These are phyloP conservation scores for Cryptococcus sp. DNA, from an alignment of 1,284 basidiomycete genomes.

Conservation along the genomic window DNA sequence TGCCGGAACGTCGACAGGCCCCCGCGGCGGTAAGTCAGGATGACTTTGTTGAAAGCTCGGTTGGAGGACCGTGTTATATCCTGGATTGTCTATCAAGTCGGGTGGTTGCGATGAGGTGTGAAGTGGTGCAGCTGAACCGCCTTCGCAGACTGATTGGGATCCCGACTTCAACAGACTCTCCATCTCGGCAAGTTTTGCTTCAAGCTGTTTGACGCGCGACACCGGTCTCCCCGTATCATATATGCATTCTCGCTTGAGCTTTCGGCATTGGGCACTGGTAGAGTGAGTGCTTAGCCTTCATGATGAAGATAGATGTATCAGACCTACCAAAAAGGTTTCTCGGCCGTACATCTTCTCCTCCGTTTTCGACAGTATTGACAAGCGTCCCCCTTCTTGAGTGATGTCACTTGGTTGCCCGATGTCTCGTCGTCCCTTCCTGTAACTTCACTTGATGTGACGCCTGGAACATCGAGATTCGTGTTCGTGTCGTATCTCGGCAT, in stretches of 20 bases:
- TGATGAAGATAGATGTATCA: too few relatives aligned
- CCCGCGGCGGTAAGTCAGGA: too few relatives aligned
- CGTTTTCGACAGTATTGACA: constrained; percentile 50
- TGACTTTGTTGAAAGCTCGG: neutral
- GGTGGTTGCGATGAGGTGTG: neutral
- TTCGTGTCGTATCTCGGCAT: too few relatives aligned
- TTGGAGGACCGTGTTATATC: neutral
- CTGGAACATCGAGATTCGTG: too few relatives aligned
- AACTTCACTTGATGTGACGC: too few relatives aligned
- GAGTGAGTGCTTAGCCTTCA: too few relatives aligned
- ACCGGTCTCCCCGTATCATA: constrained; percentile 47
- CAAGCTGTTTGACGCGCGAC: constrained; percentile 44
- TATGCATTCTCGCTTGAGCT: constrained; percentile 40
- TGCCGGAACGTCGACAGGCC: too few relatives aligned
- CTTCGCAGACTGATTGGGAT: neutral
- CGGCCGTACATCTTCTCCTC: constrained; percentile 43
- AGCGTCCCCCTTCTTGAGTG: constrained; percentile 46
- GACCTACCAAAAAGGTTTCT: constrained; percentile 37
- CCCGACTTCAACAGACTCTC: constrained; percentile 25
- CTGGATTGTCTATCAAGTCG: too few relatives aligned
- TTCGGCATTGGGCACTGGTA: constrained; percentile 36
- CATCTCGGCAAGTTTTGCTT: constrained; percentile 46
- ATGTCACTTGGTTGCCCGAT: constrained; percentile 3
- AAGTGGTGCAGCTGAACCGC: neutral
- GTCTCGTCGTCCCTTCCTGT: too few relatives aligned